Percentiles rank a stretch among this genome's conserved stretches.
These are phyloP conservation scores for Cryptococcus jaspeensis DNA, from an alignment of 1,284 basidiomycete genomes.

Conservation along the genomic window DNA sequence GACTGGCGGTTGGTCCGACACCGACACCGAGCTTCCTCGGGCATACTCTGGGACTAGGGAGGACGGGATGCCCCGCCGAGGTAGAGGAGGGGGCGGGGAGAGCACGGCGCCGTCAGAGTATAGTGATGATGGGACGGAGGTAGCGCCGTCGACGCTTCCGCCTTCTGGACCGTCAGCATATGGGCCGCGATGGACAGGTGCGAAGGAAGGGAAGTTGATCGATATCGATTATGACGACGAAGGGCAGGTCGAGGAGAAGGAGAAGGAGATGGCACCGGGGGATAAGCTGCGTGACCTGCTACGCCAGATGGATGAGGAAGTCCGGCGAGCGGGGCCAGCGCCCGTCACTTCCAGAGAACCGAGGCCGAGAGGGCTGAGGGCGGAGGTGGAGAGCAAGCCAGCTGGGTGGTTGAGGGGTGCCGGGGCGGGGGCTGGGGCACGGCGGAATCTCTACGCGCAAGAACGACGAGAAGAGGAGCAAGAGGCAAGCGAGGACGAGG, in stretches of 20 bases:
- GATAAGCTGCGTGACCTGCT: conserved; percentile 25
- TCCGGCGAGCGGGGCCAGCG: conserved; percentile 5
- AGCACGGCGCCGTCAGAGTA: conserved; percentile 8
- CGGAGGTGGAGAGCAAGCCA: background rate
- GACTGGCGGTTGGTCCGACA: background rate
- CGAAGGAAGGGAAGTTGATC: conserved; percentile 23
- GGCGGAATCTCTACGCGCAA: too few relatives aligned
- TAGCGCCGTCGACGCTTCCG: background rate
- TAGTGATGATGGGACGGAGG: conserved; percentile 18
- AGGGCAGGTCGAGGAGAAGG: background rate
- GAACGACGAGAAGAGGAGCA: conserved; percentile 2
- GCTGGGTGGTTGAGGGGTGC: background rate
- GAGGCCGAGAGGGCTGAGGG: background rate
- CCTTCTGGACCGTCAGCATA: background rate
- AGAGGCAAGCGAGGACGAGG: background rate
- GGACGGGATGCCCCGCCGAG: too few relatives aligned
- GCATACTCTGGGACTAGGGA: background rate
- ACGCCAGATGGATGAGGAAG: conserved; percentile 31
- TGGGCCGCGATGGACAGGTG: background rate
- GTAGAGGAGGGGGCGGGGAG: background rate
- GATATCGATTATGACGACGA: conserved; percentile 19
- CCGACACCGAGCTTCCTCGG: conserved; percentile 7
- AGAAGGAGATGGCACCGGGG: conserved; percentile 9
- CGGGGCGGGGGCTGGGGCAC: too few relatives aligned
- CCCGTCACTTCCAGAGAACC: background rate